Evolutionary conservation across 352 stramenopile species (phyloP), one percentile per base, ranked within the genome.

Genomic region (Aphanomyces cochlioides): DNA sequence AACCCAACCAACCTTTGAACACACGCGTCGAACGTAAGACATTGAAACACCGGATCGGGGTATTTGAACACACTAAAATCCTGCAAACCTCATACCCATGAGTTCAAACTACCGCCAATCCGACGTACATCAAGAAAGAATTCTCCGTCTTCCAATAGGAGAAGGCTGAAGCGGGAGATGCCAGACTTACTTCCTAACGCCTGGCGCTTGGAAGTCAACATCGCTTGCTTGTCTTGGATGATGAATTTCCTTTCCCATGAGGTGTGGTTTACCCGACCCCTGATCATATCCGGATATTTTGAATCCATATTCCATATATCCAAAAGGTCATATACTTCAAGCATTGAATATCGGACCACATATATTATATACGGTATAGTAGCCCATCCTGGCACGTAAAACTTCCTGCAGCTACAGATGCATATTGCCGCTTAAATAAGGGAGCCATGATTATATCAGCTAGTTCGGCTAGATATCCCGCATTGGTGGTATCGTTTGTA

Each of bases 81-180:
- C 85, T 93, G 67, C 21, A 21, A 15, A 12, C 48, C 36, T 34
- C 21, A 7, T 69, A 6, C n/a, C 5, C 8, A 50, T 12, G 19
- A 58, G 63, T 13, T 69, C 4, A 12, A 47, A 12, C 7, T 36
- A 19, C 21, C 38, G 12, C n/a, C 10, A 66, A 79, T 56, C 67
- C 6, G 8, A 78, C 75, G 54, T 79, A 91, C 88, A 67, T 95
- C 88, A 8, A 97, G 82, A 75, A 96, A 97, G 72, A 85, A 92
- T 77, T 98, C 92, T 63, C 90, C 92, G 72, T 97, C 88, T 59
- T 98, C 92, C 12, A 98, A 80, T 65, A 96, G 74, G 47, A 98
- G 74, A 41, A 98, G 77, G 45, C 87, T 96, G 78, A 98, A 98
- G 56, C 92, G 84, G 45, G 43, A 45, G 17, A 63, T 54, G 8